These are phyloP conservation scores for Ceratocystiopsis brevicomis DNA, from an alignment of 2,329 filamentous ascomycete species.

Conservation along the genomic window DNA sequence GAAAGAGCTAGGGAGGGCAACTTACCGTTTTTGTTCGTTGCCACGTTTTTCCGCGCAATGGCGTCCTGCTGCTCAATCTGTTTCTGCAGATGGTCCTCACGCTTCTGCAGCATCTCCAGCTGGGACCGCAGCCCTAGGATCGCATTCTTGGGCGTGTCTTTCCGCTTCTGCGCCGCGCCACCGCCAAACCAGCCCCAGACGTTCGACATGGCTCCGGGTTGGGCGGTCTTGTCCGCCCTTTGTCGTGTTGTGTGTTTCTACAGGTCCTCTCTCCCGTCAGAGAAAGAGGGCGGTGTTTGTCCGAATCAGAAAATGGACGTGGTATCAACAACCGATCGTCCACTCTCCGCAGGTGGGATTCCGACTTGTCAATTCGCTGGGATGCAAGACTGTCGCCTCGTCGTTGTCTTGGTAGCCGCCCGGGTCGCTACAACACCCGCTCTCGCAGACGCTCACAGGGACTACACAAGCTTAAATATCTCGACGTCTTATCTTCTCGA, in stretches of 20 bases:
- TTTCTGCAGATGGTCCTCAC: constrained; percentile 73
- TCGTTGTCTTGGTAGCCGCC: too few species aligned
- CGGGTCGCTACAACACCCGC: too few species aligned
- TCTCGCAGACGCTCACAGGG: too few species aligned
- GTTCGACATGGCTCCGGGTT: constrained; percentile 29
- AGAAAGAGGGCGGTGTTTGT: too few species aligned
- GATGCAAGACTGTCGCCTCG: too few species aligned
- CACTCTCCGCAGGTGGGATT: too few species aligned
- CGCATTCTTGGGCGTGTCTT: constrained; percentile 90
- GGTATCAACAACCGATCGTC: too few species aligned
- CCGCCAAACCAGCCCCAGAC: constrained; percentile 90
- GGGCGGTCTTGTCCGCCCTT: constrained; percentile 1
- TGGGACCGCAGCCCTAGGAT: constrained; percentile 76
- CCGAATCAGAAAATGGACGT: too few species aligned
- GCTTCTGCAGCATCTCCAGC: constrained; percentile 94
- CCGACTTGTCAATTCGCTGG: too few species aligned
- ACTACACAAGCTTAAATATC: too few species aligned
- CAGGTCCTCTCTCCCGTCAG: too few species aligned
- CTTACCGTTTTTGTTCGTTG: constrained; percentile 78
- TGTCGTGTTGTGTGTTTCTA: not conserved
- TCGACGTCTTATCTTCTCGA: too few species aligned
- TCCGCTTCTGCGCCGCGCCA: constrained; percentile 61
- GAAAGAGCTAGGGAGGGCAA: not conserved
- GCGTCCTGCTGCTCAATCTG: constrained; percentile 88
- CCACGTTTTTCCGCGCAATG: constrained; percentile 74